Percentiles rank a stretch among this genome's conserved stretches.
These are phyloP conservation scores for Halophytophthora batemanensis DNA, from an alignment of 352 stramenopile genomes.

Conservation along the genomic window DNA sequence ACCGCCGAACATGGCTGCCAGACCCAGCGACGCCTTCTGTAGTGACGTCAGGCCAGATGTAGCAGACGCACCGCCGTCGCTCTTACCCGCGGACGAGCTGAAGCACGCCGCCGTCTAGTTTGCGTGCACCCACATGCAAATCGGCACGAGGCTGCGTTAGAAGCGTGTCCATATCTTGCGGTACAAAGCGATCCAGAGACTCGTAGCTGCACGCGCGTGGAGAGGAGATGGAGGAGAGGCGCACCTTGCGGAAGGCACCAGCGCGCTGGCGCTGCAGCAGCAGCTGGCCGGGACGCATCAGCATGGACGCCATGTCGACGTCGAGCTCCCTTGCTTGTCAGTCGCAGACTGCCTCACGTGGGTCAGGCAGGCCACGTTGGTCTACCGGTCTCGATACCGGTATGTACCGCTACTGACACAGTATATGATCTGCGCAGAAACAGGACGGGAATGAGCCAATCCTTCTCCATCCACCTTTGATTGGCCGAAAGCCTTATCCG, in stretches of 20 bases:
- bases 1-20: slow-evolving; percentile 52
- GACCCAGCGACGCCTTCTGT: slow-evolving; percentile 39
- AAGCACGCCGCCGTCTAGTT: slow-evolving; percentile 13
- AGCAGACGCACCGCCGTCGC: not conserved
- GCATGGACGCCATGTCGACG: slow-evolving; percentile 16
- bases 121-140: not conserved
- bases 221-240: not conserved
- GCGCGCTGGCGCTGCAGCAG: slow-evolving; percentile 16
- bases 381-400: too few species aligned
- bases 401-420: too few species aligned
- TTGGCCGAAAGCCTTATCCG: too few species aligned
- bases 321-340: not conserved
- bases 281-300: slow-evolving; percentile 19
- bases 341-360: not conserved
- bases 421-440: too few species aligned
- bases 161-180: not conserved
- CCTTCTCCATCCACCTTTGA: too few species aligned
- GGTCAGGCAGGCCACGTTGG: too few species aligned
- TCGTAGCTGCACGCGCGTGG: not conserved
- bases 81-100: slow-evolving; percentile 22
- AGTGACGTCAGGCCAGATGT: slow-evolving; percentile 33
- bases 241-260: slow-evolving; percentile 15
- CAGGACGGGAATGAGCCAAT: too few species aligned
- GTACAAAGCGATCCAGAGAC: slow-evolving; percentile 1
- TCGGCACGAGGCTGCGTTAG: not conserved